A percentile compares a stretch with the other conserved stretches of the same genome.
These are phyloP conservation scores for Stylosanthes scabra DNA, from an alignment of 331 rosid genomes.

Conservation along the genomic window DNA sequence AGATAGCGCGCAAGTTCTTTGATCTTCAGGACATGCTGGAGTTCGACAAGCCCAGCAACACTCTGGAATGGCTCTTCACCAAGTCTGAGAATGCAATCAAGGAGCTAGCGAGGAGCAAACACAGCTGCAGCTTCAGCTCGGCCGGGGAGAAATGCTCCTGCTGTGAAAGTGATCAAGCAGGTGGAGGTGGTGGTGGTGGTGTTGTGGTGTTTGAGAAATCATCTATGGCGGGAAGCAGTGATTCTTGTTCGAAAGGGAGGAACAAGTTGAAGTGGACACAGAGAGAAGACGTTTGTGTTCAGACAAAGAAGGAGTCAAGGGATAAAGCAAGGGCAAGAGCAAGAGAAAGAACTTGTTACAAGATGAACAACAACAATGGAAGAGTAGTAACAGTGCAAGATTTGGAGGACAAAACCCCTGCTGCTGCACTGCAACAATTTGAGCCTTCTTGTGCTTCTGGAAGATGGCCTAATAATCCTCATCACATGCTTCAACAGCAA, in stretches of 20 bases:
- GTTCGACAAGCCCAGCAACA: constrained; percentile 88
- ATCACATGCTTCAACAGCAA: constrained; percentile 25
- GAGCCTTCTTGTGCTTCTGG: constrained; percentile 20
- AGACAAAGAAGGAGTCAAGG: constrained; percentile 66
- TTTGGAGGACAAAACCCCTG: constrained; percentile 37
- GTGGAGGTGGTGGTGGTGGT: background rate
- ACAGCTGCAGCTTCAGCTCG: background rate
- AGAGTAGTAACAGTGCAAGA: constrained; percentile 1
- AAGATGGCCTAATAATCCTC: constrained; percentile 34
- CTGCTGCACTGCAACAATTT: constrained; percentile 29
- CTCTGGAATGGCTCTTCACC: constrained; percentile 88
- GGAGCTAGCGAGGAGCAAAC: constrained; percentile 55
- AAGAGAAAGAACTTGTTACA: constrained; percentile 79
- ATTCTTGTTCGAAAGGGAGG: constrained; percentile 36
- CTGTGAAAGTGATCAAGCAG: no score
- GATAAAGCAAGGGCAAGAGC: constrained; percentile 90
- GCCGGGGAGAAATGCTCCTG: constrained; percentile 21
- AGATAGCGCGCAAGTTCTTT: constrained; percentile 81
- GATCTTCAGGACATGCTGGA: constrained; percentile 92
- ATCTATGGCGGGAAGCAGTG: background rate
- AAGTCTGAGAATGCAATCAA: constrained; percentile 75
- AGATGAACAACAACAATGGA: constrained; percentile 25
- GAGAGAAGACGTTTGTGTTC: constrained; percentile 33
- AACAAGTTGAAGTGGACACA: constrained; percentile 41
- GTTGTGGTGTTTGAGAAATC: constrained; percentile 4